Base-by-base conservation (phyloP, 768 basidiomycete genomes). In the Trametes punicea region DNA sequence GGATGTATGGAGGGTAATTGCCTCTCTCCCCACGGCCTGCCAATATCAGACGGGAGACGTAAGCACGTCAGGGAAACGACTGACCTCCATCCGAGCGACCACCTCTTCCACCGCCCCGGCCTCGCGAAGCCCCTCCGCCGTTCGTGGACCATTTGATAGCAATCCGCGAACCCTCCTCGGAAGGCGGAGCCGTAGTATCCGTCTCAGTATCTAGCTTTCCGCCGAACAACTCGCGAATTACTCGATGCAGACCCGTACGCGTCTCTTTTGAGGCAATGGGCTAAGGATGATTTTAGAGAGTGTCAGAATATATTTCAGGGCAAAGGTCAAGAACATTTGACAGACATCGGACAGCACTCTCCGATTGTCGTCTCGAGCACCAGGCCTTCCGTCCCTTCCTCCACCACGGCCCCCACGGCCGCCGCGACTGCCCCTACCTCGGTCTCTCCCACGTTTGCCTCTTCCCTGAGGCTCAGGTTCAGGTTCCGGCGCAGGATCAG, bases 191-290 rank as follows among this genome's bases (percentile, higher is more conserved):
- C 38, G 76, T 75, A 18, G 73, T 71, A 60, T 89, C 87, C 1
- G 90, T 88, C 67, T 92, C 88, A 26, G 84, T 90, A 50, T 95
- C 89, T 48, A 98, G 78, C 64, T 89, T 90, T 26, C 93, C 92
- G 3, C 69, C 75, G 69, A 98, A 98, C 16, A 90, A 69, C 61
- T 87, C 83, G 55, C 97, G 83, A 46, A 99, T 76, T 13, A 77
- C 72, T 70, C 89, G 79, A 69, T 99, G 97, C 57, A 98, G 79
- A 2, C 82, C 81, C 2, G 91, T 92, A 25, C 97, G 83, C 5
- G 80, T 82, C 31, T 81, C 78, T 71, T 98, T 98, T 6, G 85
- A 87, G 21, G 77, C 68, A 44, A 99, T 95, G 9, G 90, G 87
- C 93, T 97, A 69, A 7, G 31, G 8, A 44, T 36, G 25, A 7